Evolutionary conservation across 371 early-diverging fungal species (phyloP).

Genomic region (Zancudomyces culisetae): DNA sequence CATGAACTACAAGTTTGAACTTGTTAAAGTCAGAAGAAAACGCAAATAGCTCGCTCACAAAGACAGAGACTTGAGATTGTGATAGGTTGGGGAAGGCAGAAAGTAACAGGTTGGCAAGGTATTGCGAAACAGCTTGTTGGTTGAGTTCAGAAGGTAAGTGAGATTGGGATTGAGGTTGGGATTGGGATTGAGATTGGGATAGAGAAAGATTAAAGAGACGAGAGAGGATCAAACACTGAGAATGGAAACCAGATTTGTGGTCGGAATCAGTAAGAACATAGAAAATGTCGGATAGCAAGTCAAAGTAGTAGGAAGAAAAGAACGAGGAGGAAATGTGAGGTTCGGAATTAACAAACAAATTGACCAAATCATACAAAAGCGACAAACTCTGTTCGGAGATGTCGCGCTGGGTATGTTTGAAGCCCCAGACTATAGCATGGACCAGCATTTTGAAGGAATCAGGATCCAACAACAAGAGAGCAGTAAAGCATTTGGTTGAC

Average conservation of each 20-base stretch:
- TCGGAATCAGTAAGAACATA: slow-evolving; percentile 90
- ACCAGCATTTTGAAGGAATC: slow-evolving; percentile 73
- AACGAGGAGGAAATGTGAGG: slow-evolving; percentile 63
- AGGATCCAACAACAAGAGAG: slow-evolving; percentile 58
- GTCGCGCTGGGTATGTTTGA: slow-evolving; percentile 96
- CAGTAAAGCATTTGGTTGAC: slow-evolving; percentile 75
- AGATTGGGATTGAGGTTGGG: slow-evolving; percentile 56
- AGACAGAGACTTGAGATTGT: slow-evolving; percentile 64
- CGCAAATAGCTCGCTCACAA: slow-evolving; percentile 73
- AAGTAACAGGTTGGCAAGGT: slow-evolving; percentile 55
- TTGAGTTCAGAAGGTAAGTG: slow-evolving; percentile 53
- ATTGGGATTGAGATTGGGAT: slow-evolving; percentile 50
- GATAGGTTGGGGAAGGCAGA: slow-evolving; percentile 86
- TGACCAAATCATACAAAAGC: slow-evolving; percentile 69
- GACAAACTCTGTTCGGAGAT: slow-evolving; percentile 80
- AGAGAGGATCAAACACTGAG: slow-evolving; percentile 72
- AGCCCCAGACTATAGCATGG: slow-evolving; percentile 92
- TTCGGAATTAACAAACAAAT: slow-evolving; percentile 54
- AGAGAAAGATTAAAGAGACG: slow-evolving; percentile 75
- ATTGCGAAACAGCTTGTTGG: slow-evolving; percentile 52
- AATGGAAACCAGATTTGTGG: slow-evolving; percentile 93
- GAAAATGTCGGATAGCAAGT: slow-evolving; percentile 82
- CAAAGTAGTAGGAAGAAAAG: slow-evolving; percentile 73
- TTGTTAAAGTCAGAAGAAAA: slow-evolving; percentile 48
- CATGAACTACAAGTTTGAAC: slow-evolving; percentile 85